Conservation (phyloP, 164 flowering plant genomes). For the Malania oleifera region DNA sequence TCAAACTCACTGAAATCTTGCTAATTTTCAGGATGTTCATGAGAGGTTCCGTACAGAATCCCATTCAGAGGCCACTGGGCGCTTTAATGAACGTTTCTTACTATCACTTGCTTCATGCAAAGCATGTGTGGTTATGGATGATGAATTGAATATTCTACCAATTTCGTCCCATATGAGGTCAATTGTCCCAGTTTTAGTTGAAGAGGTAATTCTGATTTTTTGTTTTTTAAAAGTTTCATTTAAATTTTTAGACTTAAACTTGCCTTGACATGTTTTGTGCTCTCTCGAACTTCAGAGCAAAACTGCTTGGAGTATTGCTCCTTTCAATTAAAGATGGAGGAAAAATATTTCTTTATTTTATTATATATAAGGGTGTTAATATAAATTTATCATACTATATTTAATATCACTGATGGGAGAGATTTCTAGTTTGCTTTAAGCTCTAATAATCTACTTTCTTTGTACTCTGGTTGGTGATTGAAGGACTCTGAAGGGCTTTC, state of each 20-base stretch:
- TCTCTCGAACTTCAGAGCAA: too few species aligned
- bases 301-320: too few species aligned
- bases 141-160: conserved; percentile 81
- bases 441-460: not conserved
- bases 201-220: conserved; percentile 41
- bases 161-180: conserved; percentile 86
- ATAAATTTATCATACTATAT: not conserved
- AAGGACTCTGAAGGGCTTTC: conserved; percentile 88
- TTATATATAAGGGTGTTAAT: too few species aligned
- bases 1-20: not conserved
- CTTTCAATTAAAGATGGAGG: too few species aligned
- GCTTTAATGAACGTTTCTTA: conserved; percentile 93
- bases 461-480: conserved; percentile 11
- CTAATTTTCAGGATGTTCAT: conserved; percentile 83
- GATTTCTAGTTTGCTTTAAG: not conserved
- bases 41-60: conserved; percentile 94
- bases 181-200: conserved; percentile 45
- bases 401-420: not conserved
- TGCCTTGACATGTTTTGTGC: too few species aligned
- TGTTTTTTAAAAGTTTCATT: not conserved
- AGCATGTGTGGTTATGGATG: conserved; percentile 90
- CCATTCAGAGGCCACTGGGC: conserved; percentile 70
- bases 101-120: conserved; percentile 85
- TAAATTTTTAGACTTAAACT: too few species aligned
- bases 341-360: too few species aligned